Evolutionary conservation across 129 eudicot genomes (phyloP).

Genomic region (Rutidosis leptorrhynchoides): DNA sequence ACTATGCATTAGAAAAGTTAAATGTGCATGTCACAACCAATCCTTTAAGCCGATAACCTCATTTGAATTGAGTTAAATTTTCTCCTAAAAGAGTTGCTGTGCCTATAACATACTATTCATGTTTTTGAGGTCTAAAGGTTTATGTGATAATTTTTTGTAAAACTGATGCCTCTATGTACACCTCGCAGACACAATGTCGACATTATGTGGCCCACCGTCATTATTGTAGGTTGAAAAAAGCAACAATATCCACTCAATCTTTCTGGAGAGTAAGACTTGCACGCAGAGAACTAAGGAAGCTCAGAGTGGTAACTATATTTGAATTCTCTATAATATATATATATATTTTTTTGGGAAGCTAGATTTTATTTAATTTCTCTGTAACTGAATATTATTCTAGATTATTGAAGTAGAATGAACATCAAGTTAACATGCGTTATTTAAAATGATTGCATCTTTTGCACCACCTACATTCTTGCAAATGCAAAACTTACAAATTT

Average conservation of each 20-base stretch:
- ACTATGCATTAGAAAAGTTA: too few relatives aligned
- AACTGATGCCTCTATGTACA: constrained; percentile 30
- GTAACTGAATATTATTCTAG: too few relatives aligned
- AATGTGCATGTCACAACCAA: too few relatives aligned
- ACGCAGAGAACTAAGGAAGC: constrained; percentile 63
- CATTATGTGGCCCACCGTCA: constrained; percentile 38
- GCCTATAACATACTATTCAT: too few relatives aligned
- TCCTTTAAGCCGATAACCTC: too few relatives aligned
- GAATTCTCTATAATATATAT: too few relatives aligned
- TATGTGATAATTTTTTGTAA: not conserved
- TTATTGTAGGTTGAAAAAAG: constrained; percentile 50
- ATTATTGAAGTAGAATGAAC: constrained; percentile 8
- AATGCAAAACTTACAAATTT: constrained; percentile 10
- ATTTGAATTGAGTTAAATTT: too few relatives aligned
- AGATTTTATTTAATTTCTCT: too few relatives aligned
- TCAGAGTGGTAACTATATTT: constrained; percentile 57
- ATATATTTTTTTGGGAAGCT: too few relatives aligned
- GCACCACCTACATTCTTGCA: constrained; percentile 16
- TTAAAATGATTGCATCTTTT: too few relatives aligned
- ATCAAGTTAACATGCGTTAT: not conserved
- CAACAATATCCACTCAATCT: constrained; percentile 62
- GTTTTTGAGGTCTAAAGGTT: not conserved
- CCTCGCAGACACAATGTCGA: constrained; percentile 59
- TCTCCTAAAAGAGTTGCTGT: too few relatives aligned
- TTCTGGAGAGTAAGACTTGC: constrained; percentile 72